A percentile compares a stretch with the other conserved stretches of the same genome.
These are phyloP conservation scores for Cladosporium sp. DNA, from an alignment of 2,329 filamentous ascomycete species.

Conservation along the genomic window DNA sequence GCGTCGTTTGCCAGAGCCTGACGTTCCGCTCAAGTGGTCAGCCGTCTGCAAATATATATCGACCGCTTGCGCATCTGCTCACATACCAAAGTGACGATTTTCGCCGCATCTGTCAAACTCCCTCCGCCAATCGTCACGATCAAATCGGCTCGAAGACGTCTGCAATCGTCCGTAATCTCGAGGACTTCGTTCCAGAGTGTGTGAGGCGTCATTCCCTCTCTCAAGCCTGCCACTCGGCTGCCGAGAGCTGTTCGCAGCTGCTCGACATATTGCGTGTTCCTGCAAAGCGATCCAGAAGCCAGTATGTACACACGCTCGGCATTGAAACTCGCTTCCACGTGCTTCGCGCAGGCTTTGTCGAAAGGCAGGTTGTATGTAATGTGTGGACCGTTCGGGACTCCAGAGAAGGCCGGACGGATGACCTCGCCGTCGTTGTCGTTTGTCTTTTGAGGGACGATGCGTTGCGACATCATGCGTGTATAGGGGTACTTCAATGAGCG, in stretches of 20 bases:
- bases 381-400: slow-evolving; percentile 35
- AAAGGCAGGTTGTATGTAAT: slow-evolving; percentile 54
- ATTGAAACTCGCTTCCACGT: slow-evolving; percentile 49
- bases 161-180: slow-evolving; percentile 48
- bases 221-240: slow-evolving; percentile 46
- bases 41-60: not conserved
- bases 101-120: slow-evolving; percentile 59
- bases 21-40: not conserved
- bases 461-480: not conserved
- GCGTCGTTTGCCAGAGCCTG: slow-evolving; percentile 26
- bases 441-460: not conserved
- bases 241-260: slow-evolving; percentile 47
- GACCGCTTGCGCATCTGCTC: not conserved
- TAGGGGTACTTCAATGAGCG: not conserved
- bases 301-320: slow-evolving; percentile 55
- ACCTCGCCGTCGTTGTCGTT: not conserved
- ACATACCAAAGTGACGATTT: slow-evolving; percentile 48
- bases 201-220: slow-evolving; percentile 57
- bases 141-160: slow-evolving; percentile 47
- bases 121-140: slow-evolving; percentile 59
- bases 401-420: slow-evolving; percentile 25
- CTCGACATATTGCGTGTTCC: slow-evolving; percentile 50
- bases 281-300: slow-evolving; percentile 52
- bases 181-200: slow-evolving; percentile 58
- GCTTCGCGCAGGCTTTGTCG: slow-evolving; percentile 47